Conservation (phyloP, 2,329 filamentous ascomycete species). For the Penicillium expansum region DNA sequence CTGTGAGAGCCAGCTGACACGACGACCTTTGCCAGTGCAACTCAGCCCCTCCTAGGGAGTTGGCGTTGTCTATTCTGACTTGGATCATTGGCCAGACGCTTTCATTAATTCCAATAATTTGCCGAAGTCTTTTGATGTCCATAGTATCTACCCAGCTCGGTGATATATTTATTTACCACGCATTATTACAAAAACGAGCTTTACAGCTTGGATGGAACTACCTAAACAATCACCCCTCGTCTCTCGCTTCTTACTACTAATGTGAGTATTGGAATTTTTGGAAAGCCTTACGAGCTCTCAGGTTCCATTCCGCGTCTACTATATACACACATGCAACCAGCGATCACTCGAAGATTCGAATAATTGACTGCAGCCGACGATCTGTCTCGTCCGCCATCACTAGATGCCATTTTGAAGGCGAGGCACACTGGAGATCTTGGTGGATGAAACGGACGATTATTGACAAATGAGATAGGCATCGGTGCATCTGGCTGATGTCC, state of each 20-base stretch:
- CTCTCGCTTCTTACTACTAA: not conserved
- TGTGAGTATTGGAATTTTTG: not conserved
- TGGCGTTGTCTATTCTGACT: not conserved
- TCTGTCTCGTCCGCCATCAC: conserved; percentile 36
- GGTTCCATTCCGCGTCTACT: not conserved
- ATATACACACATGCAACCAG: conserved; percentile 5
- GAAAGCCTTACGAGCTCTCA: not conserved
- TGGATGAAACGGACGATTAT: conserved; percentile 28
- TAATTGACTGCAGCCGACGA: conserved; percentile 28
- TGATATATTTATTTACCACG: not conserved
- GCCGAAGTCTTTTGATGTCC: not conserved
- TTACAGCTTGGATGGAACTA: not conserved
- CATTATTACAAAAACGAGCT: not conserved
- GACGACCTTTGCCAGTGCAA: not conserved
- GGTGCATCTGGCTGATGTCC: conserved; percentile 22
- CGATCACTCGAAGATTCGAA: conserved; percentile 31
- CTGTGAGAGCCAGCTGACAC: not conserved
- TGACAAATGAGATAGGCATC: conserved; percentile 29
- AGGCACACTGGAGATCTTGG: conserved; percentile 4
- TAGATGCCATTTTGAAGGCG: conserved; percentile 22
- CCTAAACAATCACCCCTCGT: not conserved
- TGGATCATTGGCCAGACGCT: not conserved
- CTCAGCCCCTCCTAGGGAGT: not conserved
- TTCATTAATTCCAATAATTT: not conserved
- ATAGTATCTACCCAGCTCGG: not conserved